Evolutionary conservation across 768 basidiomycete species (phyloP).

Genomic region (Clitopilus passeckerianus): DNA sequence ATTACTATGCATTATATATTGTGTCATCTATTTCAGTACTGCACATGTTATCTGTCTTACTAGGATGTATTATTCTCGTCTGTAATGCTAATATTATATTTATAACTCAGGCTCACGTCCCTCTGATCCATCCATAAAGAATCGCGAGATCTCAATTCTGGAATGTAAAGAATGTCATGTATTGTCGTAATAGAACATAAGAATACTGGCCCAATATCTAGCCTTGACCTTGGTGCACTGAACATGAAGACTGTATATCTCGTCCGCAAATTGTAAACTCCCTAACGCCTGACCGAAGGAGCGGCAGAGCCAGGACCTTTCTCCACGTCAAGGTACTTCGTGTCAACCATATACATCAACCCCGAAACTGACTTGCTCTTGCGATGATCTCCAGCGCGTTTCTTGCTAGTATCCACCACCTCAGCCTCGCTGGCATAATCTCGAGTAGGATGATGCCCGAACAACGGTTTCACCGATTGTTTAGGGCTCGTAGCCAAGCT

Average conservation of each 20-base stretch:
- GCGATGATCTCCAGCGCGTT: slow-evolving; percentile 14
- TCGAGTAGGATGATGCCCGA: slow-evolving; percentile 4
- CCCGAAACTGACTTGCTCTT: slow-evolving; percentile 19
- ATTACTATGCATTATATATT: slow-evolving; percentile 2
- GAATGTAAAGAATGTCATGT: neutral
- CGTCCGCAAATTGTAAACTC: too few relatives aligned
- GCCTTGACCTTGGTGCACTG: neutral
- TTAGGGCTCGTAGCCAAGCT: slow-evolving; percentile 9
- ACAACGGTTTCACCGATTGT: slow-evolving; percentile 5
- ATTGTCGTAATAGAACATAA: neutral
- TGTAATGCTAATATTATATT: neutral
- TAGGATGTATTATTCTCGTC: neutral
- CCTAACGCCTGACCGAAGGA: too few relatives aligned
- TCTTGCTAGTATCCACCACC: slow-evolving; percentile 3
- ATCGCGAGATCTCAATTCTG: neutral
- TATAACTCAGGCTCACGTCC: neutral
- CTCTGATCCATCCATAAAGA: neutral
- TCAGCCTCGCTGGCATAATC: neutral
- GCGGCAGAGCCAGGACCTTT: too few relatives aligned
- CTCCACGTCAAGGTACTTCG: neutral
- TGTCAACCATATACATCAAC: slow-evolving; percentile 5
- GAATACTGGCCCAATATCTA: too few relatives aligned
- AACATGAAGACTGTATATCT: too few relatives aligned
- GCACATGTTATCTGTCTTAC: neutral
- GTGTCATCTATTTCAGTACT: neutral